These are phyloP conservation scores for Candida bentonensis DNA, from an alignment of 805 yeast species.

Conservation along the genomic window DNA sequence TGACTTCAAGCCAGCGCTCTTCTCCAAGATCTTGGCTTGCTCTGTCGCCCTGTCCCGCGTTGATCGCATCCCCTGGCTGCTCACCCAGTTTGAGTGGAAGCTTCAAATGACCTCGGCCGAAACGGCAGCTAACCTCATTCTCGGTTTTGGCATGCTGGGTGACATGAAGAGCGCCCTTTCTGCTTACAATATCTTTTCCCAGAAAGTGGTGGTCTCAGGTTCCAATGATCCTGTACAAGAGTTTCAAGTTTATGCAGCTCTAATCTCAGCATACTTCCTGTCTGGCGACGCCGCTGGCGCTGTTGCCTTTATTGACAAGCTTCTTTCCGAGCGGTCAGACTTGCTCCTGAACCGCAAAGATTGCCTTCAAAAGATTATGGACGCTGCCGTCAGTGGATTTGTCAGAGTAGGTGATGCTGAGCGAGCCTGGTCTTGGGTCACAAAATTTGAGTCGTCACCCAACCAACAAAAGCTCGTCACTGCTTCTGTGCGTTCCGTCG, in stretches of 20 bases:
- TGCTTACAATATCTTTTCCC: slow-evolving; percentile 11
- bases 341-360: slow-evolving; percentile 4
- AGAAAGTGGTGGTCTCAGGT: slow-evolving; percentile 3
- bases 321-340: slow-evolving; percentile 7
- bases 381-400: slow-evolving; percentile 15
- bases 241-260: slow-evolving; percentile 13
- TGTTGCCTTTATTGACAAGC: slow-evolving; percentile 14
- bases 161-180: slow-evolving; percentile 12
- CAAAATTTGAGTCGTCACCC: slow-evolving; percentile 10
- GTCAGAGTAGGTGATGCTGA: slow-evolving; percentile 9
- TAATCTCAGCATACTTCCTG: slow-evolving; percentile 16
- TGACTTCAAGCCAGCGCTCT: slow-evolving; percentile 10
- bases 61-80: slow-evolving; percentile 3
- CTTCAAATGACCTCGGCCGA: slow-evolving; percentile 3
- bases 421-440: slow-evolving; percentile 20
- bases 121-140: slow-evolving; percentile 10
- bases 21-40: slow-evolving; percentile 10
- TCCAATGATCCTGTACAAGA: slow-evolving; percentile 3
- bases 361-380: slow-evolving; percentile 5
- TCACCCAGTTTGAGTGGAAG: slow-evolving; percentile 6
- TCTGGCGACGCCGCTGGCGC: slow-evolving; percentile 14
- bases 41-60: slow-evolving; percentile 7
- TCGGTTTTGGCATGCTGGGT: slow-evolving; percentile 10
- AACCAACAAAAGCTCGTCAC: slow-evolving; percentile 6
- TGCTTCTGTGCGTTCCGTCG: slow-evolving; percentile 8